Base-by-base conservation (phyloP, 106 monocot genomes). In the Acorus gramineus region DNA sequence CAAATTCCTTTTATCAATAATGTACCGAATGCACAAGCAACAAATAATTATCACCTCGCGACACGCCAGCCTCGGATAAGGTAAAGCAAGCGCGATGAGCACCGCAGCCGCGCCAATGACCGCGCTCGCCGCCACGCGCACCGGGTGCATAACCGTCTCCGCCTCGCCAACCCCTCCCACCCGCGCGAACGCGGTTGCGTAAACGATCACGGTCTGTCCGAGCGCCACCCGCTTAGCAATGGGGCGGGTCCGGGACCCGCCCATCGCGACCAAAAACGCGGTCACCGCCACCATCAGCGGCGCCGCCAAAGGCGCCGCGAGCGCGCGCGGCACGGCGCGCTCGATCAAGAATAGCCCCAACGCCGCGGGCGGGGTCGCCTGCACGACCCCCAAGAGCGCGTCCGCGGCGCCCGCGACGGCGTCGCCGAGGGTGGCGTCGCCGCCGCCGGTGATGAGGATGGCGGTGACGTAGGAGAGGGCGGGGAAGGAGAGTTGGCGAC, bases 401-500 rank as follows among this genome's bases (percentile, higher is more conserved):
- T 62, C 49, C 14, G 61, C 64, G 2, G 77, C 70, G 4, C 81
- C 68, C 7, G 43, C 68, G 7, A 89, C 42, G 3, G 78, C 7
- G 7, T 70, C 76, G 0, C 81, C 89, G 5, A 84, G 72, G 11
- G 79, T 78, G 61, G 78, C 89, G 13, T 84, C 84, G 1, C 74
- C 76, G 28, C 28, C 28, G 28, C 28, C 28, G 1, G 66, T 61
- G 49, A 81, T 56, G 60, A 89, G 80, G 14, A 82, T 60, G 2
- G 84, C 73, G 2, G 69, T 66, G 10, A 89, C 84, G 47, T 89
- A 89, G 52, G 89, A 73, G 70, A 89, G 84, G 46, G 84, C 84
- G 0, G 89, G 84, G 67, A 79, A 89, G 2, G 14, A 44, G 6
- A 84, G 4, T 53, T 60, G 76, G 8, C 44, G 67, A 5, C 79